Base-by-base conservation (phyloP, 176 grass and related monocot genomes). In the Neostapfia colusana region DNA sequence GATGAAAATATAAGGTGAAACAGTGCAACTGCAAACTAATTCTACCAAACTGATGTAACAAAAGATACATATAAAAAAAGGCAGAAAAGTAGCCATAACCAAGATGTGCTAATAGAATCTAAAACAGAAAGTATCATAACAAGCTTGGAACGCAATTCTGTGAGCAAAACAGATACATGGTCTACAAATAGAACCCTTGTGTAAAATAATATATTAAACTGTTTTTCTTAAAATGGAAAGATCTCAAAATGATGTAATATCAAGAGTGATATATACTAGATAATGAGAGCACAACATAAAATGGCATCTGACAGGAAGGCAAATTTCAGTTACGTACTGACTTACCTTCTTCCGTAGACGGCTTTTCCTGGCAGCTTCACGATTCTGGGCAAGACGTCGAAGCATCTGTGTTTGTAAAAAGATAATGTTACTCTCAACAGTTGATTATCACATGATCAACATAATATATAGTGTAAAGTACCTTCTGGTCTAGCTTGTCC, bases 281-380 rank as follows among this genome's bases (percentile, higher is more conserved):
- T 46, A 7, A 70, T 48, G 21, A 38, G 1, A 77, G 16, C 7
- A 67, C 5, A 51, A 37, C 8, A 67, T 49, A 49, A 72, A 68
- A 72, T 77, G 24, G 20, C 71, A 69, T 51, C 16, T 81, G 36
- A 17, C 44, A 61, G 6, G 40, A 53, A 43, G 13, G 5, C 24
- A 68, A 60, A 20, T 50, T 55, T 53, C 28, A 72, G 45, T 49
- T 73, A 74, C 26, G 34, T 60, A 35, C 18, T 74, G 43, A 76
- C 31, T 63, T 69, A 97, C 95, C 91, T 97, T 97, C 76, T 97
- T 97, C 82, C 91, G 89, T 75, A 97, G 88, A 53, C 95, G 79
- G 76, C 95, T 97, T 81, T 97, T 97, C 77, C 95, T 85, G 70
- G 95, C 95, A 79, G 95, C 95, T 91, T 97, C 95, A 81, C 95